Evolutionary conservation across 1,284 basidiomycete genomes (phyloP), one percentile per base, ranked within the genome.

Genomic region (Lentinula novae-zelandiae): DNA sequence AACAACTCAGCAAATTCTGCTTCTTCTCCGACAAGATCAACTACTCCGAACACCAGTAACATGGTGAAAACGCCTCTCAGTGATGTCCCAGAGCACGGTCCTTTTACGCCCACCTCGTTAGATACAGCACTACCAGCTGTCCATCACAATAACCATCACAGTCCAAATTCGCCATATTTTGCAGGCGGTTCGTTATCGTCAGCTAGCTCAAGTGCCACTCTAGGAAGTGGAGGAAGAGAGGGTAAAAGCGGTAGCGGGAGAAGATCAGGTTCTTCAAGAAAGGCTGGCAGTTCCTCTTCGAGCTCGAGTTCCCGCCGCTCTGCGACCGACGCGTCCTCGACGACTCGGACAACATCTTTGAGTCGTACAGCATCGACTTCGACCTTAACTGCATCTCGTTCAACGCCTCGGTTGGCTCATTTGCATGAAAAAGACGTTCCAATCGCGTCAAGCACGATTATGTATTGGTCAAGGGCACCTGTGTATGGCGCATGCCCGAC

Each of bases 401-500:
- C 68, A 12, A 78, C 69, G 13, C 85, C 88, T 1, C 80, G 80
- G 27, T 69, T 90, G 13, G 83, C 84, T 0, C 80, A 87, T 64
- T 34, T 56, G 13, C 54, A 56, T n/a, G 78, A 79, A 50, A 80
- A 82, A 67, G 80, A 87, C 52, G 82, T 77, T 4, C 77, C 82
- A 53, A 78, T 67, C 68, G 84, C 75, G 62, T 86, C 74, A 57
- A 78, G 83, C 56, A 83, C 84, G 10, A 70, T 82, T 48, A 93
- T 95, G 89, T 92, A 96, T 73, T 96, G 93, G 89, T 92, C 90
- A 65, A 82, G 83, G 58, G 88, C 92, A 1, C 90, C 94, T 0
- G 87, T 90, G 6, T 90, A 92, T 70, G 94, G 94, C 0, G 67
- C 76, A 0, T 73, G 93, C 51, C 93, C 93, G 1, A 81, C 79